phyloP scores from a whole-genome alignment of 495 filamentous ascomycete species.

The Podospora australis region DNA sequence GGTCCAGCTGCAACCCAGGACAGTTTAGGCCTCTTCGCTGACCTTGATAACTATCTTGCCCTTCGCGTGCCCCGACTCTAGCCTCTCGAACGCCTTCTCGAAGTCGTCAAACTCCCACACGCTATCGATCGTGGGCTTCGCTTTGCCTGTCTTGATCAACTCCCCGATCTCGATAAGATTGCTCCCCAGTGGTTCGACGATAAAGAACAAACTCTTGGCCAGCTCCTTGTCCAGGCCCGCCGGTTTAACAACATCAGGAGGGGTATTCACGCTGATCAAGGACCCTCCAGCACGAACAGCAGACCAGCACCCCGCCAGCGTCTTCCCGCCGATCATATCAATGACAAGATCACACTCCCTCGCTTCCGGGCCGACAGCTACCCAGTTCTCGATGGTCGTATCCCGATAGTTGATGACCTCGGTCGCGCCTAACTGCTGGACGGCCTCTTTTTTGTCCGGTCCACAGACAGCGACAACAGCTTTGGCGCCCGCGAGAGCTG shows the following conservation, averaged over 20 bases:
- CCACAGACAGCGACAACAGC: conserved; percentile 55
- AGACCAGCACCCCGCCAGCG: conserved; percentile 45
- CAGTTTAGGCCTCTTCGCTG: conserved; percentile 17
- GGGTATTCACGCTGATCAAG: conserved; percentile 43
- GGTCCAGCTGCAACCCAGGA: conserved; percentile 39
- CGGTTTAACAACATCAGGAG: conserved; percentile 40
- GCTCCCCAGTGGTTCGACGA: conserved; percentile 59
- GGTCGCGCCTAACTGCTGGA: conserved; percentile 54
- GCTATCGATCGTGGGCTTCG: conserved; percentile 55
- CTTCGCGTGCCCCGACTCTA: conserved; percentile 54
- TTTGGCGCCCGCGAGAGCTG: conserved; percentile 44
- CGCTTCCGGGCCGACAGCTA: conserved; percentile 39
- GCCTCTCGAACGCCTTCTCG: conserved; percentile 55
- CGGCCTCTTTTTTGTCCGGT: conserved; percentile 48
- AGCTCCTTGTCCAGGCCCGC: conserved; percentile 22
- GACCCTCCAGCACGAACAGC: conserved; percentile 48
- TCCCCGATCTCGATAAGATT: conserved; percentile 50
- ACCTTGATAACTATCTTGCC: conserved; percentile 62
- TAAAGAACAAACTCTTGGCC: conserved; percentile 31
- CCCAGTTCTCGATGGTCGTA: conserved; percentile 39
- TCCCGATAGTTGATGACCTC: conserved; percentile 63
- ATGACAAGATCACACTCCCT: conserved; percentile 51
- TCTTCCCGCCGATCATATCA: conserved; percentile 57
- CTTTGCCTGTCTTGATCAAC: conserved; percentile 56
- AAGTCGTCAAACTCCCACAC: conserved; percentile 56